Evolutionary conservation across 345 rosid species (phyloP).

Genomic region (Camelina sativa): DNA sequence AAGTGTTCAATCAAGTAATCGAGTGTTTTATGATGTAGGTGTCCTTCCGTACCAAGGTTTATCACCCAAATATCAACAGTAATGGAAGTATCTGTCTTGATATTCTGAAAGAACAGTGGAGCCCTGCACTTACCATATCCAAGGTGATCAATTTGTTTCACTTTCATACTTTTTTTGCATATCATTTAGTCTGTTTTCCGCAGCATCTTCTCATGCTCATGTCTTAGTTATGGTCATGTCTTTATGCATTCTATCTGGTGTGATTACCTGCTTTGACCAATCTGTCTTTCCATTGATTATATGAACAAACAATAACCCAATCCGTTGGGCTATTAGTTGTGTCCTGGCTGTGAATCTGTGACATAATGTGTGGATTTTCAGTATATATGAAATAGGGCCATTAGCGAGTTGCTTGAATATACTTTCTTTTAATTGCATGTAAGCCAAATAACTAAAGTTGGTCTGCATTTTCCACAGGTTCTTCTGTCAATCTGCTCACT

Average conservation of each 20-base stretch:
- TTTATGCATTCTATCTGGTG: background rate
- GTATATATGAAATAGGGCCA: background rate
- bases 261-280: conserved; percentile 2
- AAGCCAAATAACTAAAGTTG: conserved; percentile 4
- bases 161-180: background rate
- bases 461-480: conserved; percentile 47
- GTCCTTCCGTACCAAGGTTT: conserved; percentile 71
- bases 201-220: background rate
- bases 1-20: background rate
- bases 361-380: background rate
- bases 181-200: conserved; percentile 6
- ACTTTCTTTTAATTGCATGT: background rate
- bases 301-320: background rate
- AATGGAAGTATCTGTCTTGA: conserved; percentile 79
- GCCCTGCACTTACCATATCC: conserved; percentile 73
- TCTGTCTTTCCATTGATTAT: background rate
- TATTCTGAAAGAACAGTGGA: conserved; percentile 80
- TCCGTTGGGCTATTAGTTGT: background rate
- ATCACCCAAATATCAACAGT: conserved; percentile 74
- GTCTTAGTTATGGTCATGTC: conserved; percentile 4
- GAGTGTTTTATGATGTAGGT: conserved; percentile 47
- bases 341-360: background rate
- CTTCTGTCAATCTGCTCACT: conserved; percentile 74
- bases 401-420: conserved; percentile 16
- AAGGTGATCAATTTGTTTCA: conserved; percentile 50